Percentiles rank a stretch among this genome's conserved stretches.
Evolutionary conservation across 805 yeast genomes (phyloP).

Genomic region (Wickerhamiella siamensis): DNA sequence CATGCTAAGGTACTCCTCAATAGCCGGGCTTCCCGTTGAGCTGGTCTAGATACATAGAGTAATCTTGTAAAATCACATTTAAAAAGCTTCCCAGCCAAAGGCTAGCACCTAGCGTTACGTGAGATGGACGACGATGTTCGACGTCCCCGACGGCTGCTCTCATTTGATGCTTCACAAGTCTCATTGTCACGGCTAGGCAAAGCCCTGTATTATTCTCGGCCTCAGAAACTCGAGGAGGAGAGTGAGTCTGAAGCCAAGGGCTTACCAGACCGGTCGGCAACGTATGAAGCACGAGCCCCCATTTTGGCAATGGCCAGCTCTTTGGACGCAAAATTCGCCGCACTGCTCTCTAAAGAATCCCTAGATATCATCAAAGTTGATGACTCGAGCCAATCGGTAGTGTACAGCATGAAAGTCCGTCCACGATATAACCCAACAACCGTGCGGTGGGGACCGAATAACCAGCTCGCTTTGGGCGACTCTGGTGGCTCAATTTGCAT

Average conservation of each 20-base stretch:
- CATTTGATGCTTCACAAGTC: constrained; percentile 14
- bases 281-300: constrained; percentile 5
- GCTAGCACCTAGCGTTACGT: neutral
- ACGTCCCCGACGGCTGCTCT: constrained; percentile 12
- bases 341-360: constrained; percentile 19
- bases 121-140: constrained; percentile 13
- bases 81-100: neutral
- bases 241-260: neutral
- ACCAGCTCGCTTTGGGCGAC: constrained; percentile 20
- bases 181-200: constrained; percentile 16
- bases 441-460: constrained; percentile 5
- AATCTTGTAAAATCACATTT: neutral
- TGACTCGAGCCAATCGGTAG: neutral
- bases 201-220: constrained; percentile 9
- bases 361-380: neutral
- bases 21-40: constrained; percentile 19
- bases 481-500: constrained; percentile 22
- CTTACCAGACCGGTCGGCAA: neutral
- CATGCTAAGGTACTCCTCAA: constrained; percentile 51
- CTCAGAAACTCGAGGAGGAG: neutral
- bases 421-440: constrained; percentile 1
- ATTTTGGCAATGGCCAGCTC: constrained; percentile 22
- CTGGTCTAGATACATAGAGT: constrained; percentile 4
- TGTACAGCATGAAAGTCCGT: neutral
- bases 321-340: constrained; percentile 15